Conservation (phyloP, 2,329 filamentous ascomycete genomes). For the Beauveria caledonica region DNA sequence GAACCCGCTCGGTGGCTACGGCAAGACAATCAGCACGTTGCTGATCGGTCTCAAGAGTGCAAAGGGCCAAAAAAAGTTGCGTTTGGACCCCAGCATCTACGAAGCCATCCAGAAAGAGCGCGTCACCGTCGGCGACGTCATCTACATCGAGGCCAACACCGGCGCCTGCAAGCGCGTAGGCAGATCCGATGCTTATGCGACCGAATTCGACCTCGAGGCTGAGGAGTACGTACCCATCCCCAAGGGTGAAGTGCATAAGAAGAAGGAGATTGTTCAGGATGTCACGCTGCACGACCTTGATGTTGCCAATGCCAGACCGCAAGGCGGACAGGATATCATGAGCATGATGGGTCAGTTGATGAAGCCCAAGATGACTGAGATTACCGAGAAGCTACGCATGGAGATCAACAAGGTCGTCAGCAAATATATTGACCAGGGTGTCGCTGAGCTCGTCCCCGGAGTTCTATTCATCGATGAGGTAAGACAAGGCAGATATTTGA, state of each 20-base stretch:
- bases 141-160: constrained; percentile 99
- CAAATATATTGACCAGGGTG: constrained; percentile 97
- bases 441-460: constrained; percentile 94
- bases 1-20: constrained; percentile 93
- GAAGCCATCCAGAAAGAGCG: constrained; percentile 98
- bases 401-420: constrained; percentile 99
- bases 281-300: constrained; percentile 96
- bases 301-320: constrained; percentile 87
- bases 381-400: constrained; percentile 88
- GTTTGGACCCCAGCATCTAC: constrained; percentile 95
- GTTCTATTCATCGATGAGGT: constrained; percentile 99
- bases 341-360: constrained; percentile 99
- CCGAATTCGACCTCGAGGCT: constrained; percentile 95
- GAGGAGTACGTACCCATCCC: constrained; percentile 98
- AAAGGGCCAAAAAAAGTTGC: constrained; percentile 94
- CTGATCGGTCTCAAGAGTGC: constrained; percentile 92
- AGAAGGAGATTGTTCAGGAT: constrained; percentile 99
- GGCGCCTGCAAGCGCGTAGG: constrained; percentile 96
- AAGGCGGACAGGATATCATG: constrained; percentile 98
- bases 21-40: constrained; percentile 93
- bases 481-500: constrained; percentile 21
- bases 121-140: constrained; percentile 90
- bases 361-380: constrained; percentile 99
- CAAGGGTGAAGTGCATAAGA: constrained; percentile 99
- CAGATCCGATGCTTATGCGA: constrained; percentile 91